A percentile compares a stretch with the other conserved stretches of the same genome.
phyloP scores from a whole-genome alignment of 2,329 filamentous ascomycete genomes.

The Penicillium sp. region DNA sequence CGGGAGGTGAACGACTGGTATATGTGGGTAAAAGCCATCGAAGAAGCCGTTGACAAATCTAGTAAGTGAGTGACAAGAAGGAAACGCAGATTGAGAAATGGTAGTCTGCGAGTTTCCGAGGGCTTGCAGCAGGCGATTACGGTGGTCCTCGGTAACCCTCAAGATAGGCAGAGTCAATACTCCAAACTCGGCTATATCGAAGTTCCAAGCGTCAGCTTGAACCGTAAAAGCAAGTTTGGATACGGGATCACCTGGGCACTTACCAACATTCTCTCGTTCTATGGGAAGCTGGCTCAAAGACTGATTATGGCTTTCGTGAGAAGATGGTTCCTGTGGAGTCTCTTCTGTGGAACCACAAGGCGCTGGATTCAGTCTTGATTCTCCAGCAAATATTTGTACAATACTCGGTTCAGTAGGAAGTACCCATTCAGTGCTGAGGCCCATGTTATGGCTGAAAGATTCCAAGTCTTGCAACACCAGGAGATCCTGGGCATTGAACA shows the following conservation, averaged over 20 bases:
- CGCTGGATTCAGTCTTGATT: neutral
- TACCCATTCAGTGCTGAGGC: slow-evolving; percentile 12
- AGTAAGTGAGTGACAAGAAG: slow-evolving; percentile 66
- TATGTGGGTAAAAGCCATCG: slow-evolving; percentile 61
- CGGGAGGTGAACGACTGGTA: slow-evolving; percentile 66
- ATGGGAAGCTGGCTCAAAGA: slow-evolving; percentile 4
- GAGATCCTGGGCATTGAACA: slow-evolving; percentile 8
- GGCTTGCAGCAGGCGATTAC: slow-evolving; percentile 5
- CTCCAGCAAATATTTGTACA: slow-evolving; percentile 5
- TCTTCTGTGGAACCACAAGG: neutral
- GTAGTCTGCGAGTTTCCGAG: neutral
- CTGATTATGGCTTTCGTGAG: neutral
- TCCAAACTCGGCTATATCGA: slow-evolving; percentile 6
- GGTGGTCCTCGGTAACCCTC: slow-evolving; percentile 2
- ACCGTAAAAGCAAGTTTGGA: neutral
- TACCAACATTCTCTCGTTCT: slow-evolving; percentile 9
- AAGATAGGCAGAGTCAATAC: slow-evolving; percentile 11
- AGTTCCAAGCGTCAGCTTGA: neutral
- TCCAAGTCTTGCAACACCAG: slow-evolving; percentile 12
- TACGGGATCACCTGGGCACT: neutral
- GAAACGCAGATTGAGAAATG: slow-evolving; percentile 56
- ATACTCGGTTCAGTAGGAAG: slow-evolving; percentile 12
- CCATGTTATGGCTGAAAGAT: slow-evolving; percentile 13
- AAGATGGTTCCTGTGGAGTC: neutral
- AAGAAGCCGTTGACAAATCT: slow-evolving; percentile 69